These are phyloP conservation scores for Globisporangium nodosum DNA, from an alignment of 352 stramenopile genomes.

Conservation along the genomic window DNA sequence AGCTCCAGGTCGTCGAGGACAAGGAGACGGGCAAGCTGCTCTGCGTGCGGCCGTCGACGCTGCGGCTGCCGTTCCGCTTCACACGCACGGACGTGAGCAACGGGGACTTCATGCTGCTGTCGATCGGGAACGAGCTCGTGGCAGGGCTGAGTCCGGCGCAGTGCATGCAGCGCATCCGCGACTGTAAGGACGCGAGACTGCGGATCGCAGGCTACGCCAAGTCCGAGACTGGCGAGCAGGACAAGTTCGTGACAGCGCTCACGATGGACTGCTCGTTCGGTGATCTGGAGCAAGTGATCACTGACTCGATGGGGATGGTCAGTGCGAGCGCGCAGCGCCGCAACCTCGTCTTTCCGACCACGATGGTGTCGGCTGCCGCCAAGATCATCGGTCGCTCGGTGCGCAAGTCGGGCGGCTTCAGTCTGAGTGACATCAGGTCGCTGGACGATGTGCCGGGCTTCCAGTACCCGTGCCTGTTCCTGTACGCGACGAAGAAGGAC, in stretches of 20 bases:
- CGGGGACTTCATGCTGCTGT: constrained; percentile 66
- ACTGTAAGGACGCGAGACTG: constrained; percentile 10
- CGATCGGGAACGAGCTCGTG: constrained; percentile 42
- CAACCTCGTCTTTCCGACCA: constrained; percentile 47
- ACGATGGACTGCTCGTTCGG: constrained; percentile 59
- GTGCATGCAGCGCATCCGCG: constrained; percentile 35
- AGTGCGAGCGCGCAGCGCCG: constrained; percentile 65
- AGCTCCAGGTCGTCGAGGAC: constrained; percentile 47
- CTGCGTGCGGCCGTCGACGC: constrained; percentile 35
- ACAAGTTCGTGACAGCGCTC: constrained; percentile 61
- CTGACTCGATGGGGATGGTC: constrained; percentile 70
- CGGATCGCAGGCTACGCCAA: constrained; percentile 25
- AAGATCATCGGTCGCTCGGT: constrained; percentile 70
- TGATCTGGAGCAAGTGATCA: constrained; percentile 73
- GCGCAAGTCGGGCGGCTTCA: constrained; percentile 53
- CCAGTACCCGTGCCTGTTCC: constrained; percentile 53
- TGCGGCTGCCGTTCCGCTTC: constrained; percentile 44
- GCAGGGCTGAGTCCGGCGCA: constrained; percentile 27
- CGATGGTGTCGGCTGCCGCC: constrained; percentile 60
- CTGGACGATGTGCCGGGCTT: constrained; percentile 38
- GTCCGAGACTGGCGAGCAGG: constrained; percentile 1
- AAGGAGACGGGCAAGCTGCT: constrained; percentile 30
- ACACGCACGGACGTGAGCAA: constrained; percentile 47
- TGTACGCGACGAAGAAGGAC: constrained; percentile 63
- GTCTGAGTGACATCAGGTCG: constrained; percentile 43